A percentile compares a stretch with the other conserved stretches of the same genome.
Evolutionary conservation across 2,329 filamentous ascomycete genomes (phyloP).

Genomic region (Celoporthe dispersa): DNA sequence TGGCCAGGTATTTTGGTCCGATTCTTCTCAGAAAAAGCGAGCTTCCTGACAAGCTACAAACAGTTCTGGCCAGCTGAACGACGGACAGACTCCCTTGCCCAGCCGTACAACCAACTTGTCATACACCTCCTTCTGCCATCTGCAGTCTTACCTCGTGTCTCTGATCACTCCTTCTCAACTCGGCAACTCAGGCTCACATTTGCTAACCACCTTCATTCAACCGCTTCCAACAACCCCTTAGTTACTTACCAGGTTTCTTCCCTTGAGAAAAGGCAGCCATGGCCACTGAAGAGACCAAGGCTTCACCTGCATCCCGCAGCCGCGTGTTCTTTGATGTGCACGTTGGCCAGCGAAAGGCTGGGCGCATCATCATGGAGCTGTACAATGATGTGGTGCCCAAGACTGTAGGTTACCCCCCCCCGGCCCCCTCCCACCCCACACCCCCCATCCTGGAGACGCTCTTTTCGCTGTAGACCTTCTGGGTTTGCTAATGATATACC

Average conservation of each 20-base stretch:
- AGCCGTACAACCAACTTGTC: not conserved
- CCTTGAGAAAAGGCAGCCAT: slow-evolving; percentile 38
- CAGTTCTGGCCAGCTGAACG: not conserved
- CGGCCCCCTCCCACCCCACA: too few species aligned
- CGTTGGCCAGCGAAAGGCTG: slow-evolving; percentile 73
- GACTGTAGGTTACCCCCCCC: slow-evolving; percentile 51
- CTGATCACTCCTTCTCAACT: not conserved
- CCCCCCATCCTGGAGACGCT: not conserved
- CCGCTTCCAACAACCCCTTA: not conserved
- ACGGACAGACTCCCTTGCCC: not conserved
- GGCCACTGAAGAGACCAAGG: slow-evolving; percentile 45
- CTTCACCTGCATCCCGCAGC: slow-evolving; percentile 59
- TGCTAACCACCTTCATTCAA: not conserved
- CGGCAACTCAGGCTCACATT: not conserved
- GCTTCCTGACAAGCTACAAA: not conserved
- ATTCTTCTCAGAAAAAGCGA: not conserved
- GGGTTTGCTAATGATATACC: not conserved
- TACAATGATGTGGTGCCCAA: slow-evolving; percentile 80
- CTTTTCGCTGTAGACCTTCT: not conserved
- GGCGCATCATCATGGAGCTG: slow-evolving; percentile 86
- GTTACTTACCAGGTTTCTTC: not conserved
- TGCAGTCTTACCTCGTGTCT: too few species aligned
- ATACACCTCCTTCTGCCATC: not conserved
- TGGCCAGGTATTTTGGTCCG: not conserved
- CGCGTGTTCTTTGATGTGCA: slow-evolving; percentile 94